These are phyloP conservation scores for Diplodia mutila DNA, from an alignment of 2,329 filamentous ascomycete species.

Conservation along the genomic window DNA sequence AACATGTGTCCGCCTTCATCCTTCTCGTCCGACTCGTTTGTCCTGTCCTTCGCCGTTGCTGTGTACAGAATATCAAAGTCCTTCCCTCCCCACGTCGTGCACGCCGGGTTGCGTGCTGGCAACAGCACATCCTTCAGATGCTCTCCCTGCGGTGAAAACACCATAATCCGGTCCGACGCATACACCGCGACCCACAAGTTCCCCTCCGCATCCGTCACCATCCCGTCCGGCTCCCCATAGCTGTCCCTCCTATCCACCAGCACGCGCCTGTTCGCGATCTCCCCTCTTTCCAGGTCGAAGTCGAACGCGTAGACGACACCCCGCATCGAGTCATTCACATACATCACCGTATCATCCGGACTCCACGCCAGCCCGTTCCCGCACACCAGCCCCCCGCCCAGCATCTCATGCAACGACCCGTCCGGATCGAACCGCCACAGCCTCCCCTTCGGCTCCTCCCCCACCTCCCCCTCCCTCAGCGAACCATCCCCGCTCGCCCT, in stretches of 20 bases:
- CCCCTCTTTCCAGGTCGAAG: neutral
- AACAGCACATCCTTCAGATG: neutral
- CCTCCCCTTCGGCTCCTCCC: neutral
- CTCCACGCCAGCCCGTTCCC: constrained; percentile 6
- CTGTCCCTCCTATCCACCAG: neutral
- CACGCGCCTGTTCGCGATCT: neutral
- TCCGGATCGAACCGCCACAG: constrained; percentile 3
- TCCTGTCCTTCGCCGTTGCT: neutral
- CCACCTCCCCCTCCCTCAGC: neutral
- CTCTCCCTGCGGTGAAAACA: neutral
- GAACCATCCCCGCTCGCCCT: neutral
- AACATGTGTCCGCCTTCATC: neutral
- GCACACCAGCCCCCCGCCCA: neutral
- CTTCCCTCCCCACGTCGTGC: neutral
- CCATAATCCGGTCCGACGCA: neutral
- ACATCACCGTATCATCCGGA: neutral
- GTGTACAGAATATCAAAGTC: neutral
- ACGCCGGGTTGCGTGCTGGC: neutral
- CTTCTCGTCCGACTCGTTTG: neutral
- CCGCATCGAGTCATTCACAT: neutral
- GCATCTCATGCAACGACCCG: neutral
- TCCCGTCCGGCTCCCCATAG: constrained; percentile 1
- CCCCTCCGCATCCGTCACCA: neutral
- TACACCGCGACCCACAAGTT: neutral
- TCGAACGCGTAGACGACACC: neutral